Percentiles rank a stretch among this genome's conserved stretches.
These are phyloP conservation scores for Closterium sp. DNA, from an alignment of 139 green algal genomes.

Conservation along the genomic window DNA sequence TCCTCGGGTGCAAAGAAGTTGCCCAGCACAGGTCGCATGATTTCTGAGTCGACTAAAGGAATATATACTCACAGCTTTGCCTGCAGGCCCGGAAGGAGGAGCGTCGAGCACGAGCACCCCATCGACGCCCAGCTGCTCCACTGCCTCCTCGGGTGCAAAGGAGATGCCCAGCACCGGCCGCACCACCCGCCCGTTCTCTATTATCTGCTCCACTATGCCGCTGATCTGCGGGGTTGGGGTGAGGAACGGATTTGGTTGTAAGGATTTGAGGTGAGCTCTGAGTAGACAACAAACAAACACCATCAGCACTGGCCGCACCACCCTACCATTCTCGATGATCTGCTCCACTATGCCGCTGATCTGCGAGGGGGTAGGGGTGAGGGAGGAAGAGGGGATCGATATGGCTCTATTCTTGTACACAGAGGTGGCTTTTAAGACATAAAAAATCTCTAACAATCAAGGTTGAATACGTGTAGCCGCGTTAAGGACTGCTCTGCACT, in stretches of 20 bases:
- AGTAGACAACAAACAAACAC: too few relatives aligned
- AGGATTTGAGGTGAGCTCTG: too few relatives aligned
- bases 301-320: slow-evolving; percentile 56
- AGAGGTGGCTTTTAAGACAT: too few relatives aligned
- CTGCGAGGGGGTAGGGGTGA: neutral
- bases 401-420: too few relatives aligned
- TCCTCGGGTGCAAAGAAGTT: slow-evolving; percentile 62
- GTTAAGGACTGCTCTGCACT: too few relatives aligned
- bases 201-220: slow-evolving; percentile 62
- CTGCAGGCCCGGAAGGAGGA: slow-evolving; percentile 48
- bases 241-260: too few relatives aligned
- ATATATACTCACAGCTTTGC: slow-evolving; percentile 38
- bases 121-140: slow-evolving; percentile 58
- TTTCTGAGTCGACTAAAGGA: too few relatives aligned
- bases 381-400: too few relatives aligned
- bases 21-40: slow-evolving; percentile 56
- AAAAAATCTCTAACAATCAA: too few relatives aligned
- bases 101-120: slow-evolving; percentile 62
- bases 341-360: slow-evolving; percentile 61
- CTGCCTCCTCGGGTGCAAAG: slow-evolving; percentile 58
- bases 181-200: slow-evolving; percentile 56
- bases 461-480: too few relatives aligned
- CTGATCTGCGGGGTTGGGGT: neutral
- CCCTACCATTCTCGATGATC: slow-evolving; percentile 57
- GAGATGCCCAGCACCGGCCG: slow-evolving; percentile 61